These are phyloP conservation scores for Terfezia boudieri DNA, from an alignment of 495 filamentous ascomycete genomes.

Conservation along the genomic window DNA sequence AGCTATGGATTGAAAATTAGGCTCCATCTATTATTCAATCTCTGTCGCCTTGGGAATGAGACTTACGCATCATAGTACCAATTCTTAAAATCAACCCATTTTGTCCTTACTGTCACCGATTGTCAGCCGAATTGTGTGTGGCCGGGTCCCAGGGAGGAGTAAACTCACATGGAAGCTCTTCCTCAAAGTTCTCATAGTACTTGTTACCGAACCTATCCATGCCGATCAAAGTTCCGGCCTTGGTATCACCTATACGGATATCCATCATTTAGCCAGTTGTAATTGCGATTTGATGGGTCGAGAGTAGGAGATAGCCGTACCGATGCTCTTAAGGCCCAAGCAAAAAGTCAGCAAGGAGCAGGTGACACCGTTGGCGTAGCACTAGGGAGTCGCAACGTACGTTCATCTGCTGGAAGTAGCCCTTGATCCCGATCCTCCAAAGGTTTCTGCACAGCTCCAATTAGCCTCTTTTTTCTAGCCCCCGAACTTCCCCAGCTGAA, in stretches of 20 bases:
- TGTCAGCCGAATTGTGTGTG: constrained; percentile 10
- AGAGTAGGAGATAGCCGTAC: background rate
- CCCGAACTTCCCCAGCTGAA: background rate
- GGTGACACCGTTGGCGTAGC: background rate
- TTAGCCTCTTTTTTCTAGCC: background rate
- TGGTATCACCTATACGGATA: constrained; percentile 58
- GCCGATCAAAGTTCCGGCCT: constrained; percentile 71
- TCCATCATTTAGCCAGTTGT: constrained; percentile 1
- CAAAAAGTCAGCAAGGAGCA: constrained; percentile 3
- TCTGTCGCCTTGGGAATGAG: too few relatives aligned
- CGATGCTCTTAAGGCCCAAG: constrained; percentile 7
- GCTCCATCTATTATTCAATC: too few relatives aligned
- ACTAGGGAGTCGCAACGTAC: constrained; percentile 30
- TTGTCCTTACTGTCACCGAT: constrained; percentile 49
- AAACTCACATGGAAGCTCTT: constrained; percentile 59
- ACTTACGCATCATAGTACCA: constrained; percentile 63
- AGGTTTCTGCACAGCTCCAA: background rate
- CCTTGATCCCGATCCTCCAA: constrained; percentile 49
- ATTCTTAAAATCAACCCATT: constrained; percentile 93
- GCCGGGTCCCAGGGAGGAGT: background rate
- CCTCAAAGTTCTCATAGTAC: constrained; percentile 77
- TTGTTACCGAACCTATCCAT: constrained; percentile 87
- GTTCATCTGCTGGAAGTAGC: constrained; percentile 79
- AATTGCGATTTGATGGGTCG: background rate
- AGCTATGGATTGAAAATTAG: constrained; percentile 20